A percentile compares a stretch with the other conserved stretches of the same genome.
Conservation (phyloP, 2,329 filamentous ascomycete genomes). For the Beauveria caledonica region DNA sequence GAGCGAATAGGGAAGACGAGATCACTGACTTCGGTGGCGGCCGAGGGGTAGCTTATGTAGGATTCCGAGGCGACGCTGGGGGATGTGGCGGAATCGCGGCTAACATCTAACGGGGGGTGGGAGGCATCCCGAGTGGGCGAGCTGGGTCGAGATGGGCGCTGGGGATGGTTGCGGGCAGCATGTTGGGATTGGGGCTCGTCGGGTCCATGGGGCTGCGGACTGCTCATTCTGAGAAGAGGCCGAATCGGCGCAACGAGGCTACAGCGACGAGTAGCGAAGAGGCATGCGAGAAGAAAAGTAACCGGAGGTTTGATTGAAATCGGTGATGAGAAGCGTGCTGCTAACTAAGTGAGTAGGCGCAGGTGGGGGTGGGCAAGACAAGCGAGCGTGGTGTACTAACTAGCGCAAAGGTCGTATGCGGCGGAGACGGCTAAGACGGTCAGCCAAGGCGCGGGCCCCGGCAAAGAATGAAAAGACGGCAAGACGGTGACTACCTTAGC, state of each 20-base stretch:
- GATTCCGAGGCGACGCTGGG: conserved; percentile 3
- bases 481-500: background rate
- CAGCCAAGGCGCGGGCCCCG: background rate
- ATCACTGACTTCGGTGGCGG: conserved; percentile 37
- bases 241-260: background rate
- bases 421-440: background rate
- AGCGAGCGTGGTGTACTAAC: background rate
- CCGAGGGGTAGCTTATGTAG: conserved; percentile 20
- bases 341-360: background rate
- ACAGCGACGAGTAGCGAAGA: conserved; percentile 1
- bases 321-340: background rate
- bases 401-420: background rate
- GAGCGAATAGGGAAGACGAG: conserved; percentile 76
- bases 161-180: background rate
- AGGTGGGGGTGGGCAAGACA: background rate
- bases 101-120: background rate
- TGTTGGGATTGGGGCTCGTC: conserved; percentile 1
- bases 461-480: background rate
- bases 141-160: background rate
- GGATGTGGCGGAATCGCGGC: background rate
- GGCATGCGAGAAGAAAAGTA: background rate
- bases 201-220: background rate
- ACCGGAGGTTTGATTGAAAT: background rate
- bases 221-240: conserved; percentile 4
- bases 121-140: background rate